Evolutionary conservation across 2,329 filamentous ascomycete species (phyloP).

Genomic region (Cadophora gregata): DNA sequence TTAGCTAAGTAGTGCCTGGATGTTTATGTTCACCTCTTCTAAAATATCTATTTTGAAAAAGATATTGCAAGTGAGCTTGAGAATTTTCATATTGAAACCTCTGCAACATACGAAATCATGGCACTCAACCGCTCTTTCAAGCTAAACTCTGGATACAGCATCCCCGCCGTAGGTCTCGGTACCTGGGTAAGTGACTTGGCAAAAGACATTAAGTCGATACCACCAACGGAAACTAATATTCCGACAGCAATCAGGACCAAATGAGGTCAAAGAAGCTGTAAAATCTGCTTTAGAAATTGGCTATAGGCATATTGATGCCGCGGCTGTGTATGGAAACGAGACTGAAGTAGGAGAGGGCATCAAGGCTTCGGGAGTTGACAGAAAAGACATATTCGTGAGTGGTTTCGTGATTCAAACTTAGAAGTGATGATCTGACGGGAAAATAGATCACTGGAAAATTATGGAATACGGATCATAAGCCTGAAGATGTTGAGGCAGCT

Average conservation of each 20-base stretch:
- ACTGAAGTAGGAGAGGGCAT: constrained; percentile 50
- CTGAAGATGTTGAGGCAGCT: constrained; percentile 51
- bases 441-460: constrained; percentile 59
- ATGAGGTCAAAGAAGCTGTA: constrained; percentile 55
- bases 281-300: constrained; percentile 45
- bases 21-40: background rate
- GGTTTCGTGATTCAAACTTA: constrained; percentile 35
- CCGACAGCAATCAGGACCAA: constrained; percentile 37
- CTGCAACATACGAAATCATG: constrained; percentile 34
- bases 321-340: constrained; percentile 53
- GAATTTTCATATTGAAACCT: background rate
- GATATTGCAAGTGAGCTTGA: background rate
- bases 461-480: constrained; percentile 56
- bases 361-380: constrained; percentile 46
- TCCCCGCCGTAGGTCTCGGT: constrained; percentile 49
- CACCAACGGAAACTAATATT: constrained; percentile 5
- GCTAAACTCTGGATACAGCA: constrained; percentile 48
- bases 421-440: background rate
- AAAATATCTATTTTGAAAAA: background rate
- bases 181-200: constrained; percentile 44
- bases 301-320: constrained; percentile 55
- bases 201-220: background rate
- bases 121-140: constrained; percentile 47
- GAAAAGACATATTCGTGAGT: constrained; percentile 46
- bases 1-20: background rate